Base-by-base conservation (phyloP, 257 asterid species). In the Fraxinus quadrangulata region DNA sequence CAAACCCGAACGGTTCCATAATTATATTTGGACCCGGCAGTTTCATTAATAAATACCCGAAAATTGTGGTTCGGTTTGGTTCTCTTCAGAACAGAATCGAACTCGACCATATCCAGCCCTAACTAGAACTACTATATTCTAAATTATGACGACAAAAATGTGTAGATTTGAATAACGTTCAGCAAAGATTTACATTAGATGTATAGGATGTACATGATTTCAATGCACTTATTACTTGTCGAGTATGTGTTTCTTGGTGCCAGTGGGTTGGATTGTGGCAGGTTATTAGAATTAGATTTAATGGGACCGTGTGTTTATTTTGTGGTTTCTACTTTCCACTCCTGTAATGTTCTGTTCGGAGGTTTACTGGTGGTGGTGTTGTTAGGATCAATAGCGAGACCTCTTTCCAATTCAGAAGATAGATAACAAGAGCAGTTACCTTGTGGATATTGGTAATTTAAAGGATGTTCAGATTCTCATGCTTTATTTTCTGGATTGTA, bases 401-500 rank as follows among this genome's bases (percentile, higher is more conserved):
- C 16, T 2, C 31, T 54, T 54, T 19, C 24, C 26, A 17, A 54
- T 54, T n/a, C 65, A 0, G 3, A 54, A 17, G 7, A 54, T 19
- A 5, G 65, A 54, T 54, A n/a, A 54, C 65, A 19, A 19, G 26
- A 54, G 26, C 3, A 8, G 26, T 6, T 63, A 63, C 69, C 19
- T 63, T 3, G 33, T 63, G 69, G 69, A 24, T 12, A 26, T 23
- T 10, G 31, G 68, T 28, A 61, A 24, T 26, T 24, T 23, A 63
- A 40, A 21, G 30, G 19, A 63, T 23, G 14, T 9, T 59, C 30
- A 10, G 14, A 16, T 26, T 11, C 4, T 28, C 61, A 59, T 71
- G n/a, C 34, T 65, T 72, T 65, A 40, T 45, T 28, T 72, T 49
- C 42, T 13, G 12, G 16, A n/a, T 45, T 80, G 71, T 45, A 45